Evolutionary conservation across 495 filamentous ascomycete species (phyloP), one percentile per base, ranked within the genome.

Genomic region (Pyronema omphalodes): DNA sequence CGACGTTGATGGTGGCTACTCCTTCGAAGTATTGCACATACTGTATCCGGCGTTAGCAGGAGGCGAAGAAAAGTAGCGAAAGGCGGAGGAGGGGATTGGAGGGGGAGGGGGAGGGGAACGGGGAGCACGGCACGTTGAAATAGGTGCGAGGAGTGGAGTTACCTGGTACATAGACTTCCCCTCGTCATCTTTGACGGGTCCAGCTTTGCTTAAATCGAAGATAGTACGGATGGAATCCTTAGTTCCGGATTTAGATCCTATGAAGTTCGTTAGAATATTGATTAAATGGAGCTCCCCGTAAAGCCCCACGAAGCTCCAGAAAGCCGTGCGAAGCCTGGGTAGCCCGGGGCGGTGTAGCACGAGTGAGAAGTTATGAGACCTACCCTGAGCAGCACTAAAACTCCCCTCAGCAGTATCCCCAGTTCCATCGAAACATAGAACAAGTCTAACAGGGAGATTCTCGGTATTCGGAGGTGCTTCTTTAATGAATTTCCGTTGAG

Each of bases 351-450:
- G 23, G 23, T 29, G 23, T 29, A 29, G 23, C 23, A 29, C 23
- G 23, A 29, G 23, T 29, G 2, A 29, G 23, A 29, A 29, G 23
- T 29, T 29, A 29, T 29, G 23, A 29, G 23, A 29, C 48, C 14
- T 51, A 51, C 57, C 57, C 0, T 37, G 9, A 11, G 49, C 14
- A 3, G 54, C 54, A 35, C 34, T 57, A 37, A 37, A 60, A 0
- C 54, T 49, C 0, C 57, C 57, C 9, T 54, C 9, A 4, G 34
- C 43, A 29, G 55, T 60, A 39, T 57, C 37, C 7, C 57, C 43
- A 12, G 57, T 60, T 12, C 54, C 54, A 51, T 60, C 54, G 3
- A 60, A 18, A 37, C 54, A 60, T 1, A 60, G 18, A 18, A 57
- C 41, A 7, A 60, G 44, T 1, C 54, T 34, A 1, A 60, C 54